Evolutionary conservation across 2,329 filamentous ascomycete species (phyloP).

Genomic region (Penicillium paneum): DNA sequence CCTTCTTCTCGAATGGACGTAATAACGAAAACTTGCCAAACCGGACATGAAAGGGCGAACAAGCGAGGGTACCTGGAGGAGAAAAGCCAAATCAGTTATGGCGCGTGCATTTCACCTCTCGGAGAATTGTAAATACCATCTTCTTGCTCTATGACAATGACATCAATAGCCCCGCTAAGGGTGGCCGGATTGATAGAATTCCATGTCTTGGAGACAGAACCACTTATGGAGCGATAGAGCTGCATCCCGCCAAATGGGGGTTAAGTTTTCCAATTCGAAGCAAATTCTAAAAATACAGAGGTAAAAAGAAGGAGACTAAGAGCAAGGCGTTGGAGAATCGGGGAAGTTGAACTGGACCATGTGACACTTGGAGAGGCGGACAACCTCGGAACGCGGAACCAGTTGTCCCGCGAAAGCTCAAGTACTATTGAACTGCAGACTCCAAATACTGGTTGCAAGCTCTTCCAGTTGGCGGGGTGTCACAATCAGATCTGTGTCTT

Average conservation of each 20-base stretch:
- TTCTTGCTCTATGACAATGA: constrained; percentile 95
- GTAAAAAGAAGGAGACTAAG: constrained; percentile 9
- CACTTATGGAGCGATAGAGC: constrained; percentile 94
- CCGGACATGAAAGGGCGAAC: constrained; percentile 96
- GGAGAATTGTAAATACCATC: constrained; percentile 60
- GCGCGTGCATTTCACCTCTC: background rate
- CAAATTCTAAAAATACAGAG: constrained; percentile 9
- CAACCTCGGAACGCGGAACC: too few relatives aligned
- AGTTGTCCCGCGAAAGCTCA: too few relatives aligned
- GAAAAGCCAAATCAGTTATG: constrained; percentile 8
- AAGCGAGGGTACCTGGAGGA: constrained; percentile 63
- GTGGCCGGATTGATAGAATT: constrained; percentile 99
- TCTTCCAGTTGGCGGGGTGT: too few relatives aligned
- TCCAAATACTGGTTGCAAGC: too few relatives aligned
- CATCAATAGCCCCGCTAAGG: constrained; percentile 95
- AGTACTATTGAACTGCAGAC: too few relatives aligned
- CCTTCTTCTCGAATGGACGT: constrained; percentile 96
- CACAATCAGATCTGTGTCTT: too few relatives aligned
- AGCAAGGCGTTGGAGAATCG: constrained; percentile 19
- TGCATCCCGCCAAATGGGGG: constrained; percentile 64
- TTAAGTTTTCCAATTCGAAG: background rate
- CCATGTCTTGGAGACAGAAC: constrained; percentile 97
- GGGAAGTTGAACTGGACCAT: constrained; percentile 32
- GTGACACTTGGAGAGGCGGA: constrained; percentile 27
- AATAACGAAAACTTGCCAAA: constrained; percentile 98